Conservation (phyloP, 139 green algal genomes). For the Coccomyxa sp. region DNA sequence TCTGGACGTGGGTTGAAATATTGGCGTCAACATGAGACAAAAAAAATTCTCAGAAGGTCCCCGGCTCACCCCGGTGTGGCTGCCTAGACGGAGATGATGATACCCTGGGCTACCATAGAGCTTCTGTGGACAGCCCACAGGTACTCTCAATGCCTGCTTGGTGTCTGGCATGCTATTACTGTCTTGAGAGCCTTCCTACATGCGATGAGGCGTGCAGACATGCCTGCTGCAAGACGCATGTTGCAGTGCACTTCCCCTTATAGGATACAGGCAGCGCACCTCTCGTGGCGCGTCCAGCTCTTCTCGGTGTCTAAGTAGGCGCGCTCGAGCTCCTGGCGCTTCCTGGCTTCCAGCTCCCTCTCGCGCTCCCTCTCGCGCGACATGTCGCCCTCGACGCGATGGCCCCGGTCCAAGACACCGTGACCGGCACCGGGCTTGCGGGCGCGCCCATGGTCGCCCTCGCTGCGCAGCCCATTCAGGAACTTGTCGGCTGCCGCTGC, state of each 20-base stretch:
- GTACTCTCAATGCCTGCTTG: not conserved
- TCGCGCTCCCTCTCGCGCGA: constrained; percentile 47
- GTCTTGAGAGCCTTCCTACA: too few species aligned
- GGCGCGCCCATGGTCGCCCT: not conserved
- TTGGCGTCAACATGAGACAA: too few species aligned
- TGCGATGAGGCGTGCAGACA: too few species aligned
- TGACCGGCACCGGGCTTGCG: not conserved
- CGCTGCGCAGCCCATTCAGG: constrained; percentile 20
- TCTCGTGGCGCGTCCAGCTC: constrained; percentile 53
- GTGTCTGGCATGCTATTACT: not conserved
- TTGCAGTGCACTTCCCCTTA: too few species aligned
- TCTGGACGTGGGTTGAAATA: too few species aligned
- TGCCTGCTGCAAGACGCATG: too few species aligned
- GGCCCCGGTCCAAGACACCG: not conserved
- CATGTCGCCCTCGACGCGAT: constrained; percentile 13
- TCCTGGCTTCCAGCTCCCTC: constrained; percentile 21
- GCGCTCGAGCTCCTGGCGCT: constrained; percentile 33
- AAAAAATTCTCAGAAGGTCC: too few species aligned
- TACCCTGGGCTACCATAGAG: constrained; percentile 18
- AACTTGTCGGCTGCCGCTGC: constrained; percentile 38
- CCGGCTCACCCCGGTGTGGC: too few species aligned
- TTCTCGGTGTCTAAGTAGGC: constrained; percentile 41
- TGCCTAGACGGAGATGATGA: too few species aligned
- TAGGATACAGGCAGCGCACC: too few species aligned
- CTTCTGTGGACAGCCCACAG: constrained; percentile 1